Evolutionary conservation across 805 yeast genomes (phyloP).

Genomic region (Suhomyces emberorum): DNA sequence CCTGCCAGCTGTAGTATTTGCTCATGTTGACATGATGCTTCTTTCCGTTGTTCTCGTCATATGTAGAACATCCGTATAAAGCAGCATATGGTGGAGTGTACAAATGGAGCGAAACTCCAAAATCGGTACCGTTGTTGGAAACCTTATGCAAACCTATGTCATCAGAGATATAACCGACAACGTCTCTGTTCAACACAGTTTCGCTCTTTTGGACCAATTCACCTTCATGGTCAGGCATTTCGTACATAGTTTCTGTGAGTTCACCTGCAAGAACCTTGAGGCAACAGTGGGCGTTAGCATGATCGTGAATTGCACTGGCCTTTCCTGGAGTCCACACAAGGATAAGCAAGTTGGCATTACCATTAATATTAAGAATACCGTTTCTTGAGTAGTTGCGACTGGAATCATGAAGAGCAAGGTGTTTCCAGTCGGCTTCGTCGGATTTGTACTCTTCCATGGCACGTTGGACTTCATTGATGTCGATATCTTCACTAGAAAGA

Average conservation of each 20-base stretch:
- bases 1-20: conserved; percentile 61
- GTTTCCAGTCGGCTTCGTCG: conserved; percentile 52
- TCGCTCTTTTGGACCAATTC: conserved; percentile 21
- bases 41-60: conserved; percentile 47
- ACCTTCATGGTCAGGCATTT: conserved; percentile 40
- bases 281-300: conserved; percentile 72
- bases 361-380: conserved; percentile 72
- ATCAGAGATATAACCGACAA: conserved; percentile 66
- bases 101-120: conserved; percentile 63
- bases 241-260: conserved; percentile 55
- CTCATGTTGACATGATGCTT: conserved; percentile 57
- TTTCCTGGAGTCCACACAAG: conserved; percentile 70
- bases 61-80: conserved; percentile 51
- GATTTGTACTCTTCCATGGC: conserved; percentile 49
- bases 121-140: conserved; percentile 40
- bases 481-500: conserved; percentile 47
- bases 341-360: conserved; percentile 63
- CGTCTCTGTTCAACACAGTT: conserved; percentile 32
- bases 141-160: conserved; percentile 64
- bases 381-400: conserved; percentile 56
- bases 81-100: conserved; percentile 78
- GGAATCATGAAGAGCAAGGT: conserved; percentile 53
- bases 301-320: conserved; percentile 67
- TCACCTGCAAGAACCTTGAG: conserved; percentile 65
- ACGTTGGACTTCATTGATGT: conserved; percentile 43